phyloP scores from a whole-genome alignment of 495 filamentous ascomycete genomes.

The Xylaria palmicola region DNA sequence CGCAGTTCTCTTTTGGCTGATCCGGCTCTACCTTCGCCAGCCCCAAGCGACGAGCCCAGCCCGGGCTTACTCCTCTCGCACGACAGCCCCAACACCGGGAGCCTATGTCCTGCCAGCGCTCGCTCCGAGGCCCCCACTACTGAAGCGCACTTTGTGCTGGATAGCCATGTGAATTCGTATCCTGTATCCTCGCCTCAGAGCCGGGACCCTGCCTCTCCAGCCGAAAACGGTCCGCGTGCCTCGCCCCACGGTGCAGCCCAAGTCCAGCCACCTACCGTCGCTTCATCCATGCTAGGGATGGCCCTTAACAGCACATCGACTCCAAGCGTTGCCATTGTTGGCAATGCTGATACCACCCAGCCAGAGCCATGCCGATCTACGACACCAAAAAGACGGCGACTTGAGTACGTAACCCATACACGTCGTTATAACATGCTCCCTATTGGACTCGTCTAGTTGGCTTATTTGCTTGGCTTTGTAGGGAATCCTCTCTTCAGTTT shows the following conservation, averaged over 20 bases:
- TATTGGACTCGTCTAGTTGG: neutral
- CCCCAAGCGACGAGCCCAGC: slow-evolving; percentile 55
- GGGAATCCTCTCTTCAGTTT: slow-evolving; percentile 10
- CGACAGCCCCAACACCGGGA: slow-evolving; percentile 27
- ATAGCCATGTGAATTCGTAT: slow-evolving; percentile 10
- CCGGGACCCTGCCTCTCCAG: slow-evolving; percentile 12
- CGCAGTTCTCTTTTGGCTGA: slow-evolving; percentile 3
- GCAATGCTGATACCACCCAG: neutral
- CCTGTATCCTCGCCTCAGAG: neutral
- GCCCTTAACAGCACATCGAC: slow-evolving; percentile 23
- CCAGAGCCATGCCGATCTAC: slow-evolving; percentile 2
- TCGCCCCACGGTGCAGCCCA: slow-evolving; percentile 15
- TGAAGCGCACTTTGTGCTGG: slow-evolving; percentile 29
- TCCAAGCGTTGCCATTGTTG: neutral
- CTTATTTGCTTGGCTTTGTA: neutral
- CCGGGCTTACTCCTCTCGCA: slow-evolving; percentile 31
- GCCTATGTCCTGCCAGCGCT: neutral
- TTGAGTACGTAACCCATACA: slow-evolving; percentile 20
- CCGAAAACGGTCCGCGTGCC: neutral
- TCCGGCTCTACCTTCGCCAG: slow-evolving; percentile 53
- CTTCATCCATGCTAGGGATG: slow-evolving; percentile 17
- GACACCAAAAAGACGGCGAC: slow-evolving; percentile 24
- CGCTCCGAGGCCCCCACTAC: slow-evolving; percentile 19
- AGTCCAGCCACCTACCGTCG: neutral
- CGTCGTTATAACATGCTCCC: neutral